A percentile compares a stretch with the other conserved stretches of the same genome.
phyloP scores from a whole-genome alignment of 2,329 filamentous ascomycete species.

The Amauroascus niger region DNA sequence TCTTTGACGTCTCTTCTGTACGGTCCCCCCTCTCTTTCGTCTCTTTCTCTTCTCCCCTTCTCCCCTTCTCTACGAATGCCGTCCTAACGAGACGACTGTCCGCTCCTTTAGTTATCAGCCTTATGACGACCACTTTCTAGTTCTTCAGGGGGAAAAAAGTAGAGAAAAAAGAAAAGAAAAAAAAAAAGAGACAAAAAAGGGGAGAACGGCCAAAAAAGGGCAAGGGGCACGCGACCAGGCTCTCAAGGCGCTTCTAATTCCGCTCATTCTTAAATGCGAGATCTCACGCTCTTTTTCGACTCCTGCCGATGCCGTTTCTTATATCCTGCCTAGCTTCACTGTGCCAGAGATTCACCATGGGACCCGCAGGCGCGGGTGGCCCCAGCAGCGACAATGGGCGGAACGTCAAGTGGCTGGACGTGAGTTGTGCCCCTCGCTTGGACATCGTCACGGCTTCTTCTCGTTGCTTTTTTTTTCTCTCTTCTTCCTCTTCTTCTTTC shows the following conservation, averaged over 20 bases:
- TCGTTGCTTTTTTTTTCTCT: too few species aligned
- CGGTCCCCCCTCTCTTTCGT: background rate
- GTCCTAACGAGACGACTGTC: background rate
- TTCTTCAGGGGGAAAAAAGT: too few species aligned
- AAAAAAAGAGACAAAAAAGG: background rate
- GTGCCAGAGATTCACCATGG: background rate
- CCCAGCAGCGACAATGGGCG: constrained; percentile 10
- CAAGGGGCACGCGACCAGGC: background rate
- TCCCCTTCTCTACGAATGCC: background rate
- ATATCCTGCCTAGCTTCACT: constrained; percentile 6
- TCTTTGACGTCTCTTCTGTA: background rate
- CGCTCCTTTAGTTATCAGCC: background rate
- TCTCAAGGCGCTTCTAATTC: background rate
- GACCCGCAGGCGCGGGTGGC: background rate
- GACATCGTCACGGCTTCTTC: too few species aligned
- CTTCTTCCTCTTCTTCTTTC: too few species aligned
- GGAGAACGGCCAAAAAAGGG: background rate
- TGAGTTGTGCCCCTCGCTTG: too few species aligned
- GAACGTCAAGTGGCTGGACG: constrained; percentile 37
- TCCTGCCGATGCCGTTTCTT: constrained; percentile 5
- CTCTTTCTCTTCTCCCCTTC: too few species aligned
- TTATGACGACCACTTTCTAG: background rate
- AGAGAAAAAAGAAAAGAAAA: background rate
- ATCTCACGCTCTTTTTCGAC: background rate
- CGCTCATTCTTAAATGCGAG: background rate